Conservation (phyloP, 768 basidiomycete genomes). For the Boletellus sp. region DNA sequence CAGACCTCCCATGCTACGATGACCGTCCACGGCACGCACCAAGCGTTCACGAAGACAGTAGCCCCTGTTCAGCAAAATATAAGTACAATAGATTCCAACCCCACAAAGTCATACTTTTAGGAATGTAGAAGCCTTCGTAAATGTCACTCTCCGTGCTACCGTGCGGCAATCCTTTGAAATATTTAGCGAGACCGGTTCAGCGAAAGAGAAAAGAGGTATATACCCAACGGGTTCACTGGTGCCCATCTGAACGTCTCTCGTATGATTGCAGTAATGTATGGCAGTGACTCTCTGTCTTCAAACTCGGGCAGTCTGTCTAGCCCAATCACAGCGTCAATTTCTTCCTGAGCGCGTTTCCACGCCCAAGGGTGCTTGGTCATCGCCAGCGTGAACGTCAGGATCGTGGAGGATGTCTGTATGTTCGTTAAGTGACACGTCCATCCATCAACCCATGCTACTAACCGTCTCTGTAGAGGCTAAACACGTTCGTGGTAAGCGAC, state of each 20-base stretch:
- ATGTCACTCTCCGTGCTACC: slow-evolving; percentile 33
- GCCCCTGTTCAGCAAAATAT: not conserved
- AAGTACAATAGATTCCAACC: not conserved
- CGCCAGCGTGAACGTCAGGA: slow-evolving; percentile 5
- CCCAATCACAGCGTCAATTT: slow-evolving; percentile 6
- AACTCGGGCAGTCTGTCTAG: slow-evolving; percentile 2
- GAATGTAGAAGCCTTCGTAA: slow-evolving; percentile 47
- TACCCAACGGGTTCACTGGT: slow-evolving; percentile 1
- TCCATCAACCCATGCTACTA: not conserved
- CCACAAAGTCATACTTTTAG: slow-evolving; percentile 33
- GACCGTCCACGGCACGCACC: slow-evolving; percentile 1
- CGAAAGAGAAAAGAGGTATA: not conserved
- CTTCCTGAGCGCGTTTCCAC: slow-evolving; percentile 13
- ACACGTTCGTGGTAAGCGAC: not conserved
- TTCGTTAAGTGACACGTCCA: not conserved
- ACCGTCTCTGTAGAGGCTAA: not conserved
- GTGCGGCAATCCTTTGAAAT: slow-evolving; percentile 17
- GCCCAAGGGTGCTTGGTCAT: slow-evolving; percentile 10
- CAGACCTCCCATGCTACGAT: not conserved
- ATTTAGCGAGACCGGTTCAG: not conserved
- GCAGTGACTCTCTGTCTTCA: not conserved
- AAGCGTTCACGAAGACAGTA: slow-evolving; percentile 1
- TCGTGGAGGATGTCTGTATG: not conserved
- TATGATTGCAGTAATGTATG: slow-evolving; percentile 7
- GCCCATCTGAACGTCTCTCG: slow-evolving; percentile 8